These are phyloP conservation scores for Herpetospermum pedunculosum DNA, from an alignment of 306 rosid genomes.

Conservation along the genomic window DNA sequence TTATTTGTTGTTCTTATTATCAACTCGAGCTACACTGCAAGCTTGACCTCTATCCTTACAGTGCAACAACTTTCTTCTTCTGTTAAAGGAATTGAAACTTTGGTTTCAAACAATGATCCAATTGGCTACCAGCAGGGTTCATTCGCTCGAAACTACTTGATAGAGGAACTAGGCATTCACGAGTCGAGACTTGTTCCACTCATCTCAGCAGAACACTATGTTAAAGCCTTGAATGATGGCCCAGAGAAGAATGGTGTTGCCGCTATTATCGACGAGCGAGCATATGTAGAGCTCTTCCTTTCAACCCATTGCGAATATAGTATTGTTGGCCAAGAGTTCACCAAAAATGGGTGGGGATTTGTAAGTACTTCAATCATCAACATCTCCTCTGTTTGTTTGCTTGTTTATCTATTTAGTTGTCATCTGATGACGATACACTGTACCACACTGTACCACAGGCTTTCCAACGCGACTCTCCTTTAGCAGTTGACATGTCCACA, in stretches of 20 bases:
- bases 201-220: slow-evolving; percentile 38
- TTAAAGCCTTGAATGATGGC: slow-evolving; percentile 52
- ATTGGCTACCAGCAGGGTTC: slow-evolving; percentile 76
- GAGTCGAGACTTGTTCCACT: slow-evolving; percentile 70
- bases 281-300: slow-evolving; percentile 77
- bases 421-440: background rate
- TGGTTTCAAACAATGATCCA: slow-evolving; percentile 41
- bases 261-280: slow-evolving; percentile 72
- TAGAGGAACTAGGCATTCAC: slow-evolving; percentile 41
- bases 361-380: slow-evolving; percentile 39
- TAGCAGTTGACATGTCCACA: slow-evolving; percentile 80
- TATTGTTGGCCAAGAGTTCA: slow-evolving; percentile 80
- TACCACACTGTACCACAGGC: slow-evolving; percentile 63
- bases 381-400: background rate
- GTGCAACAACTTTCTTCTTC: slow-evolving; percentile 73
- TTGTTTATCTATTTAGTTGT: background rate
- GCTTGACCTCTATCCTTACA: slow-evolving; percentile 93
- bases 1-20: slow-evolving; percentile 86
- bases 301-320: slow-evolving; percentile 63
- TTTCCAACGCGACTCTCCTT: slow-evolving; percentile 74
- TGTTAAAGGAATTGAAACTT: slow-evolving; percentile 68
- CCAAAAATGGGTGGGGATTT: slow-evolving; percentile 95
- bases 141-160: slow-evolving; percentile 41
- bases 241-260: slow-evolving; percentile 68
- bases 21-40: slow-evolving; percentile 93